Base-by-base conservation (phyloP, 352 stramenopile species). In the Peronospora destructor region DNA sequence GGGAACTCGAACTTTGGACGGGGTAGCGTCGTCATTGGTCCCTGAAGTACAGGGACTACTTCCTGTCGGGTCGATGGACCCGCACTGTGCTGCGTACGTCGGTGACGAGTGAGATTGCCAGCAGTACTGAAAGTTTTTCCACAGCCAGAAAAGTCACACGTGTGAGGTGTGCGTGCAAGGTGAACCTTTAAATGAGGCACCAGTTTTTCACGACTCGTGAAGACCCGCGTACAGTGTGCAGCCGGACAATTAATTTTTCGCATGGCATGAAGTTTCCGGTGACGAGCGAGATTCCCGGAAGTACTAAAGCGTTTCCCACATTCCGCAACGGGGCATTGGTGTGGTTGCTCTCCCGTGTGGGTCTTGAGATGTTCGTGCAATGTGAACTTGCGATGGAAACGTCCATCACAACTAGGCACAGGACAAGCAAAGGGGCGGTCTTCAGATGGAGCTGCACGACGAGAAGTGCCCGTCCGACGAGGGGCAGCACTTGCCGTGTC, bases 351-450 rank as follows among this genome's bases (percentile, higher is more conserved):
- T 26, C 79, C 79, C 45, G 79, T 88, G 66, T 91, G 79, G n/a
- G 77, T 91, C 64, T 87, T 87, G 47, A 86, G 69, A 49, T 91
- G 79, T 35, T 88, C 76, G 25, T 75, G 82, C 25, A 88, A 68
- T 23, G 76, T 87, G 52, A 85, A 87, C 53, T 82, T 85, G 60
- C 76, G 76, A 53, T 85, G 73, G 68, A 87, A 87, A 30, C 73
- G 68, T 6, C 70, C 65, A n/a, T 54, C 64, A 40, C 74, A 85
- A 32, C 57, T 63, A 4, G 55, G 49, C 17, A 69, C 66, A 1
- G 71, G 63, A 53, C 65, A 74, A 7, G 53, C 37, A 44, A 66
- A 69, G 34, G 59, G 54, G 19, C 59, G 56, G 23, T 68, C 64
- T 37, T 71, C 57, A 10, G 57, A 67, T 36, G 62, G 62, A 16